Base-by-base conservation (phyloP, 768 basidiomycete genomes). In the Tephrocybe sp. region DNA sequence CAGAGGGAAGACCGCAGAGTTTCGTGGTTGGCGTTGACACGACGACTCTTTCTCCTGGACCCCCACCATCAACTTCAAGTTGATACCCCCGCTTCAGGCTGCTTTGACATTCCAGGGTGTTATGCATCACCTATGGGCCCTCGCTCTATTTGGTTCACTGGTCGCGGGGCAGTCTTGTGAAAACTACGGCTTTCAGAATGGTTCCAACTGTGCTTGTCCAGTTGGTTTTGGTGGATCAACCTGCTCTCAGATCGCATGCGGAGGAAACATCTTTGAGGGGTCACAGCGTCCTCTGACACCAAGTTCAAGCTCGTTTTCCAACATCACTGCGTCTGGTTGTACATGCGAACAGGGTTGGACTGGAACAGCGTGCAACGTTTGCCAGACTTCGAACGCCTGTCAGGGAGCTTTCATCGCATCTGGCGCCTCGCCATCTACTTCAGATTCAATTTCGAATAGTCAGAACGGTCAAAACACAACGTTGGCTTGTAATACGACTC, bases 351-450 rank as follows among this genome's bases (percentile, higher is more conserved):
- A 62, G 38, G 92, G 87, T 2, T 95, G 92, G 92, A 74, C 73
- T 1, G 93, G 92, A 9, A 71, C 72, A 1, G 87, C 80, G 0
- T 92, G 90, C 65, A 91, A 90, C 60, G 89, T 95, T 33, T 96
- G 94, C 62, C 73, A 76, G 50, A 76, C 72, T 9, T 61, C 83
- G 1, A 72, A 70, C 46, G 85, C 89, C 0, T 97, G 94, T 64
- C 80, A 87, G 60, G 66, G 63, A 38, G 91, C 80, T 5, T 83
- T 79, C 60, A 63, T 73, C 43, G 68, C 81, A 1, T 68, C 69
- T 35, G 69, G 65, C 9, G 64, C 67, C 30, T 65, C 71, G 13
- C 56, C 71, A 4, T 64, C 70, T 2, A 65, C 62, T 49, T 56
- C 63, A n/a, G 48, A 65, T 9, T 57, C 65, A 11, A 54, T 68